Conservation (phyloP, 148 eudicot genomes). For the Arbutus unedo region DNA sequence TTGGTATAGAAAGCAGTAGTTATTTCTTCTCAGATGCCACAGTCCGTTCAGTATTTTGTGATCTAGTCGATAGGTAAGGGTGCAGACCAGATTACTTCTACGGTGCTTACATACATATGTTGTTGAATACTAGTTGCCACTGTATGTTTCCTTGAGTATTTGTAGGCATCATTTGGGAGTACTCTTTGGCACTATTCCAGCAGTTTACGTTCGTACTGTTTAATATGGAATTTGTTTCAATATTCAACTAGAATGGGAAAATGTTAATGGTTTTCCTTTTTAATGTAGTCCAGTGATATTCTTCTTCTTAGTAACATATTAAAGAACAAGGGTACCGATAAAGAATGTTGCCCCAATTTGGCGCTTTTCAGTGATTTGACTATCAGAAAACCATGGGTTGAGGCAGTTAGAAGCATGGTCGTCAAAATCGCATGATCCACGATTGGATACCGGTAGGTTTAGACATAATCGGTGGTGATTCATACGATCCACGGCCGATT, state of each 20-base stretch:
- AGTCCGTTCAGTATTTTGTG: constrained; percentile 47
- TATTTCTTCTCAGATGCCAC: constrained; percentile 56
- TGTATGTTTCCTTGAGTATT: not conserved
- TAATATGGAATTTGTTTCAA: constrained; percentile 1
- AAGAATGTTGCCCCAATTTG: not conserved
- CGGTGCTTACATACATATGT: not conserved
- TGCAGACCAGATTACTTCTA: not conserved
- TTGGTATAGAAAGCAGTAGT: constrained; percentile 25
- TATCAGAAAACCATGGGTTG: not conserved
- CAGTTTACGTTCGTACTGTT: not conserved
- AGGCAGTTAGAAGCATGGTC: not conserved
- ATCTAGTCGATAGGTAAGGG: constrained; percentile 87
- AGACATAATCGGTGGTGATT: no score
- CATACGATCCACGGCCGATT: no score
- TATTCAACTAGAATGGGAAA: not conserved
- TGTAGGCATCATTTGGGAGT: not conserved
- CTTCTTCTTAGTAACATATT: not conserved
- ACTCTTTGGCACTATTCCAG: not conserved
- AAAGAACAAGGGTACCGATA: not conserved
- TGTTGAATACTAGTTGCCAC: constrained; percentile 1
- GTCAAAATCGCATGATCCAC: not conserved
- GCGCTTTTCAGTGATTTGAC: not conserved
- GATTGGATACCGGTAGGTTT: not conserved
- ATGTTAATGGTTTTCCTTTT: not conserved
- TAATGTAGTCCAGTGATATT: not conserved